Base-by-base conservation (phyloP, 2,329 filamentous ascomycete species). In the Corniculantispora saksenae region DNA sequence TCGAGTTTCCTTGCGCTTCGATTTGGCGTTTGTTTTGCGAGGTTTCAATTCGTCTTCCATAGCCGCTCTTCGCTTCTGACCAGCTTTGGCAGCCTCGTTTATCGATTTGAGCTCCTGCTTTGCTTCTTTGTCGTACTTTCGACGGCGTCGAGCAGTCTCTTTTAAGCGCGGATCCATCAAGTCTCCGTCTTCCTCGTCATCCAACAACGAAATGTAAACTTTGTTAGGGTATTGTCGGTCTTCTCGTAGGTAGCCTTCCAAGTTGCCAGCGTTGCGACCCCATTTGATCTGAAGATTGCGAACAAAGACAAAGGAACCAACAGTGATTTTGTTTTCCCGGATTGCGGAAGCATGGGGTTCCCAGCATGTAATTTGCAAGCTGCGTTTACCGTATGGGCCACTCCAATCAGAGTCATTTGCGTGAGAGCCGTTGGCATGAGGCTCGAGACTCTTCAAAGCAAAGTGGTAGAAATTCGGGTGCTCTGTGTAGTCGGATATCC, bases 401-500 rank as follows among this genome's bases (percentile, higher is more conserved):
- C 80, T 79, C 91, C 91, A 97, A n/a, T 77, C 74, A 3, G 66
- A 23, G 40, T 67, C 66, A 13, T 64, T 40, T 13, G 71, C 75
- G 9, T 66, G 58, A 65, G 70, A 72, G 56, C 69, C 73, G 59
- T 68, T 59, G 66, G 77, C 62, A 4, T 69, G 69, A 8, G 74
- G 74, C 23, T 67, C 71, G 27, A 73, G 72, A 66, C 71, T 76
- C 13, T 72, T 70, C 57, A 73, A 76, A 45, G 66, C 68, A 63
- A 70, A 87, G 43, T 87, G 76, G 68, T 83, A 89, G 65, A 97
- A 88, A 1, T 72, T 66, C 0, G 81, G 72, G 71, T 97, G 92
- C 59, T 86, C 79, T 0, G 93, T 96, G 75, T 94, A 97, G 76
- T 97, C 94, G 0, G 91, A 91, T 21, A 97, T 79, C 80, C 93